A percentile compares a stretch with the other conserved stretches of the same genome.
Conservation (phyloP, 164 flowering plant species). For the Magnolia sinica region DNA sequence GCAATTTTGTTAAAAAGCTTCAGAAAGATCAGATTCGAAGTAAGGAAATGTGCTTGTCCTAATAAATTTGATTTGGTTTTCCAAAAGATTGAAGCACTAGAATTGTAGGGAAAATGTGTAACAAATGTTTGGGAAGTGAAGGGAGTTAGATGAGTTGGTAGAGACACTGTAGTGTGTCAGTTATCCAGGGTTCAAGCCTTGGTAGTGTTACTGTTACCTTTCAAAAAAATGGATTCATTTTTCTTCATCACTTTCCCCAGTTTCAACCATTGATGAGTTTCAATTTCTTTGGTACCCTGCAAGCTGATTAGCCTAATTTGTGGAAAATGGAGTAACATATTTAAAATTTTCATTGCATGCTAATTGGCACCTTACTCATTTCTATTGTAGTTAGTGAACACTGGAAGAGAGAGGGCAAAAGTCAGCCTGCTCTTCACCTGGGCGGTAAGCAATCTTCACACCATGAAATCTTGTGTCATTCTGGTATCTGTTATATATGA, state of each 20-base stretch:
- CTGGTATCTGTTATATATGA: not conserved
- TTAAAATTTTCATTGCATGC: not conserved
- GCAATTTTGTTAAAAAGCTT: not conserved
- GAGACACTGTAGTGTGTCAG: too few species aligned
- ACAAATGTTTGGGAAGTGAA: not conserved
- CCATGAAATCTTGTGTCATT: not conserved
- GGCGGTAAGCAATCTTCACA: slow-evolving; percentile 63
- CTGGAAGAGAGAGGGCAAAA: slow-evolving; percentile 87
- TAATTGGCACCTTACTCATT: not conserved
- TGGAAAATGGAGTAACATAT: not conserved
- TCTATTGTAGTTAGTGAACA: slow-evolving; percentile 73
- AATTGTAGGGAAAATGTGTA: not conserved
- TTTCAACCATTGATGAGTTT: too few species aligned
- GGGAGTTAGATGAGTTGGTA: too few species aligned
- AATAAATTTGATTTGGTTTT: not conserved
- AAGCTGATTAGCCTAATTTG: not conserved
- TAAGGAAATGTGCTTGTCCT: not conserved
- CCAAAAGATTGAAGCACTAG: not conserved
- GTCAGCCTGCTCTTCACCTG: slow-evolving; percentile 92
- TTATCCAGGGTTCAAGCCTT: too few species aligned
- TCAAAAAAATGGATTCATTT: too few species aligned
- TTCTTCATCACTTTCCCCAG: too few species aligned
- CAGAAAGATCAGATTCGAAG: not conserved
- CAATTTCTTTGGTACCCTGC: not conserved
- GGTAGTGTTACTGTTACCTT: too few species aligned